Evolutionary conservation across 176 grass and related monocot genomes (phyloP), one percentile per base, ranked within the genome.

Genomic region (Carex littledalei): DNA sequence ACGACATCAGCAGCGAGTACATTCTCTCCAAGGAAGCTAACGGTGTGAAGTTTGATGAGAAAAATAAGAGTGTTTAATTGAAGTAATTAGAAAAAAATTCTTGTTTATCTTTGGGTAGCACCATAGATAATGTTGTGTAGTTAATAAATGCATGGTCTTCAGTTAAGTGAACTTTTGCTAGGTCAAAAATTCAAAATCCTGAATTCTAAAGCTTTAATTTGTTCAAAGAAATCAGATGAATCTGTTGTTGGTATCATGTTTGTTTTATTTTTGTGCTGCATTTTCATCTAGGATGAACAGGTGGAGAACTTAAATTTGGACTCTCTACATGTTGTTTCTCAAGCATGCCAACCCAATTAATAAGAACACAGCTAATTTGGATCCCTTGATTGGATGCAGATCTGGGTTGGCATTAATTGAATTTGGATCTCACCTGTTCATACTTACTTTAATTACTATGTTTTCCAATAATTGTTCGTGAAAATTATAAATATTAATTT

Each of bases 1-100:
- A 85, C 9, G 81, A 87, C 6, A 90, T 90, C 85, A 75, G 31
- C 83, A 85, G 26, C 1, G 83, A 76, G 0, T 85, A 77, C 66
- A 29, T 31, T 53, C 15, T 18, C 20, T 50, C 41, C 6, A 26
- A 34, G 41, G 10, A 83, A 54, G 21, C 20, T 8, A 67, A 83
- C 0, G 21, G 43, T 34, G 17, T 58, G 39, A 75, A 85, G 52
- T 85, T 29, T 66, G 58, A 65, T 45, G 80, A 82, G 63, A 62
- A 82, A 66, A 65, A 5, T 32, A 56, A 78, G 74, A 78, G 13
- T 56, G 22, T 55, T 78, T 56, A 32, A 5, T 78, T 32, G 24
- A 78, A 55, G 14, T 56, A 16, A 78, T 78, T 55, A 56, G 49
- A 56, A 34, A 3, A 32, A 55, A 31, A 39, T 26, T 16, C 13